phyloP scores from a whole-genome alignment of 306 rosid genomes.

The Hippophae gyantsensis region DNA sequence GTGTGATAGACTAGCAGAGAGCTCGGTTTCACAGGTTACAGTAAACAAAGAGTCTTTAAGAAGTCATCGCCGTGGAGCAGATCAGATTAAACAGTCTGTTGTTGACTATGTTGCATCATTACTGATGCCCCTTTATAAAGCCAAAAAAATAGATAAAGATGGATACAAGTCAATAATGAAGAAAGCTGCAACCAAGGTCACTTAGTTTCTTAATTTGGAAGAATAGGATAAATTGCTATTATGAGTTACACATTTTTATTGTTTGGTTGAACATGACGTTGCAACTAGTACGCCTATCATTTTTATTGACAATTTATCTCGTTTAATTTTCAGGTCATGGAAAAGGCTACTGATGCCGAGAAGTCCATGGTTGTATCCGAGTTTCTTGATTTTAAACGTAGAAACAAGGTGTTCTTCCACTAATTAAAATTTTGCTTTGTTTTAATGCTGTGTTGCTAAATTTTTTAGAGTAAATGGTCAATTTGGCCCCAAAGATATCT shows the following conservation, averaged over 20 bases:
- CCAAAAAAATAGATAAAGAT: constrained; percentile 84
- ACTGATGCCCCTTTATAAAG: constrained; percentile 97
- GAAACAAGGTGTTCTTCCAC: constrained; percentile 63
- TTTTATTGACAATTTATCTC: constrained; percentile 6
- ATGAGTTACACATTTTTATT: constrained; percentile 4
- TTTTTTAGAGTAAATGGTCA: too few species aligned
- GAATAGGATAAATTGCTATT: neutral
- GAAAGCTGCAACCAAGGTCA: constrained; percentile 96
- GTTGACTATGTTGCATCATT: constrained; percentile 94
- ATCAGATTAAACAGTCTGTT: constrained; percentile 90
- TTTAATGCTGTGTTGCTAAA: neutral
- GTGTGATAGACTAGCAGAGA: constrained; percentile 67
- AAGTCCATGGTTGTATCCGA: constrained; percentile 72
- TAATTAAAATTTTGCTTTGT: neutral
- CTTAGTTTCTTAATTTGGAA: constrained; percentile 10
- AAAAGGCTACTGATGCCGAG: constrained; percentile 85
- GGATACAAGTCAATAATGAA: constrained; percentile 98
- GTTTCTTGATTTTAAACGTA: constrained; percentile 93
- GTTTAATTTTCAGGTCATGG: constrained; percentile 80
- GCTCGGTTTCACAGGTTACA: constrained; percentile 87
- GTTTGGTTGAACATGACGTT: constrained; percentile 11
- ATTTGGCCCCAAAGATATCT: too few species aligned
- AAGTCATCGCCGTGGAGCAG: constrained; percentile 75
- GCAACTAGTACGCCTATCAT: constrained; percentile 1
- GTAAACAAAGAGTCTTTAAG: constrained; percentile 59